Evolutionary conservation across 2,329 filamentous ascomycete species (phyloP).

Genomic region (Hypoxylon sp.): DNA sequence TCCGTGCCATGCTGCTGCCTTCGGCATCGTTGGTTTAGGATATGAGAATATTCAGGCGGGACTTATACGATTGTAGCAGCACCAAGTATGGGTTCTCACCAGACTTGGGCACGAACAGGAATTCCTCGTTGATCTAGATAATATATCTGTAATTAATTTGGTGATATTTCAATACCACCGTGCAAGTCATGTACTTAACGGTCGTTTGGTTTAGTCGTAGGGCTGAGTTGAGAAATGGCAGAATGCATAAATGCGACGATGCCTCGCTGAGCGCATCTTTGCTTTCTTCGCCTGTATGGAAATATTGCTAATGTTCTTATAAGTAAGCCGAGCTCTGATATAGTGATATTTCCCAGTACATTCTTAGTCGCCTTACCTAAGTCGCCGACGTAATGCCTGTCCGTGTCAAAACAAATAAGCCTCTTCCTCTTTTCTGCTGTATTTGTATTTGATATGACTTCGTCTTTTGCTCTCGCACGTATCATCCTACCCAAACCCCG

Average conservation of each 20-base stretch:
- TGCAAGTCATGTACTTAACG: conserved; percentile 29
- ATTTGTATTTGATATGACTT: background rate
- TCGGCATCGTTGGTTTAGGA: too few species aligned
- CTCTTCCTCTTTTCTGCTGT: conserved; percentile 23
- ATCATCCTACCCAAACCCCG: conserved; percentile 4
- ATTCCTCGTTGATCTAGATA: conserved; percentile 32
- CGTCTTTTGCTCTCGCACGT: conserved; percentile 24
- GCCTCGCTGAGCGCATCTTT: conserved; percentile 10
- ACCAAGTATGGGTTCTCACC: conserved; percentile 15
- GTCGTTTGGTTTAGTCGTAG: conserved; percentile 28
- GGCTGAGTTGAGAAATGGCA: conserved; percentile 37
- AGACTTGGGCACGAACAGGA: conserved; percentile 7
- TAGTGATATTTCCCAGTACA: background rate
- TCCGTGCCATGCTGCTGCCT: conserved; percentile 11
- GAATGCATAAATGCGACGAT: conserved; percentile 36
- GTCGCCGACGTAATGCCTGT: conserved; percentile 1
- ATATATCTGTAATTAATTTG: conserved; percentile 33
- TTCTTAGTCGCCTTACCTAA: background rate
- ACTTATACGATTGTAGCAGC: background rate
- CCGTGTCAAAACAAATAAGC: conserved; percentile 8
- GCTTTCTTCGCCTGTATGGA: conserved; percentile 11
- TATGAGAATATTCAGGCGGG: too few species aligned
- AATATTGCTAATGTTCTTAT: conserved; percentile 23
- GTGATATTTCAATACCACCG: conserved; percentile 31
- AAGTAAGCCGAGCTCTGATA: background rate